Evolutionary conservation across 768 basidiomycete species (phyloP), one percentile per base, ranked within the genome.

Genomic region (Podaxis sp.): DNA sequence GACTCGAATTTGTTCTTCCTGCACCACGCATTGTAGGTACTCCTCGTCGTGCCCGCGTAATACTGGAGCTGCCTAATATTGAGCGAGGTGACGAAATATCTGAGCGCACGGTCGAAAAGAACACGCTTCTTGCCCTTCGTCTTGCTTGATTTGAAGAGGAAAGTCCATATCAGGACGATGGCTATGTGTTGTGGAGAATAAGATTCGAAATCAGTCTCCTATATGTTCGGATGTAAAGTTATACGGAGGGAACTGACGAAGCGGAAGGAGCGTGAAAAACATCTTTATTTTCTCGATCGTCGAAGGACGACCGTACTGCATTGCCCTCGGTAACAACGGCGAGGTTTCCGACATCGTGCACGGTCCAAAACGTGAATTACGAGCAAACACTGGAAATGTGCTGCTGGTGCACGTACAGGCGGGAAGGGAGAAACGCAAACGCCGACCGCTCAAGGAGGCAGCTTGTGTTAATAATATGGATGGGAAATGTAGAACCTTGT

Each of bases 341-440:
- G 60, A 61, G 8, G n/a, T 61, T 47, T 61, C 60, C 11, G 60
- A 54, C 60, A 61, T 61, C 12, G 40, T 61, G 6, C 52, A 17
- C 47, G 5, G n/a, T 37, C 49, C 29, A 13, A 36, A 33, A 17
- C 22, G 41, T 6, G 22, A 15, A 19, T 37, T 12, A 9, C 37
- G 22, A 24, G 15, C 12, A 22, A 46, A 19, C 17, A 15, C 3
- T n/a, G 5, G 40, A 38, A 37, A 6, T 36, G 46, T 17, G 29
- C 22, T 19, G 33, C n/a, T 11, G 37, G 49, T 37, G n/a, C 2
- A 37, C 17, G 9, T 33, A 6, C 13, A 19, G 25, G 24, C 7
- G 52, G 24, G 37, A 54, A 46, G 40, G 27, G 22, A 25, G 15
- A 40, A 61, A 51, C 22, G 37, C 13, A 37, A 38, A 38, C 13